Evolutionary conservation across 495 filamentous ascomycete genomes (phyloP), one percentile per base, ranked within the genome.

Genomic region (Astrocystis sublimbata): DNA sequence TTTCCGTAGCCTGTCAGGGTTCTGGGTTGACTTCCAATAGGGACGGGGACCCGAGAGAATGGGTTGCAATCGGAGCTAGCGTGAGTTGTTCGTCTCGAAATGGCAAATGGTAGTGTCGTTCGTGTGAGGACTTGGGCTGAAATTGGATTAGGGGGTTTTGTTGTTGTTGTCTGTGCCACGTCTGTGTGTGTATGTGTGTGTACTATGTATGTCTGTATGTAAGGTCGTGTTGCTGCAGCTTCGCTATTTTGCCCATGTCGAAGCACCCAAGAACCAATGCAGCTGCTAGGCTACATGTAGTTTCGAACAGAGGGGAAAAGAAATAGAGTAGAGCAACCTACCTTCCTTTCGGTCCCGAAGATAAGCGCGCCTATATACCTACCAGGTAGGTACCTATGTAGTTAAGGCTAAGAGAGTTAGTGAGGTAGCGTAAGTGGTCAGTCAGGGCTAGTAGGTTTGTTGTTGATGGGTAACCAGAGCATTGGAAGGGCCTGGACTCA

Each of bases 11-110:
- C n/a, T 49, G 13, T 30, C 46, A 1, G 19, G 47, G 28, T 52
- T 21, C 17, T 15, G 30, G 2, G 49, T 33, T 17, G 51, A 40
- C 35, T 54, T 35, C 51, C 19, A 56, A 41, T 17, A 8, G 19
- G 52, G 58, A 61, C 58, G 15, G 19, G 52, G 58, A 61, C 58
- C 58, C 58, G 58, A 53, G 49, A 52, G 50, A 53, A 19, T 61
- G 58, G 58, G 43, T 61, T 53, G 47, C 46, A 49, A 53, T 61
- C 46, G 47, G 47, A 43, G 38, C 58, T 52, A 61, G 58, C 15
- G 31, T 10, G 13, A 49, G 19, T n/a, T 30, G 17, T 50, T 24
- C 30, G 50, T 47, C 57, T 6, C 13, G 58, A 38, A 13, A 17
- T 23, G 33, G 46, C 38, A 42, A 42, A 60, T 28, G 23, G n/a